phyloP scores from a whole-genome alignment of 352 stramenopile genomes.

The Globisporangium rhizosaccharum region DNA sequence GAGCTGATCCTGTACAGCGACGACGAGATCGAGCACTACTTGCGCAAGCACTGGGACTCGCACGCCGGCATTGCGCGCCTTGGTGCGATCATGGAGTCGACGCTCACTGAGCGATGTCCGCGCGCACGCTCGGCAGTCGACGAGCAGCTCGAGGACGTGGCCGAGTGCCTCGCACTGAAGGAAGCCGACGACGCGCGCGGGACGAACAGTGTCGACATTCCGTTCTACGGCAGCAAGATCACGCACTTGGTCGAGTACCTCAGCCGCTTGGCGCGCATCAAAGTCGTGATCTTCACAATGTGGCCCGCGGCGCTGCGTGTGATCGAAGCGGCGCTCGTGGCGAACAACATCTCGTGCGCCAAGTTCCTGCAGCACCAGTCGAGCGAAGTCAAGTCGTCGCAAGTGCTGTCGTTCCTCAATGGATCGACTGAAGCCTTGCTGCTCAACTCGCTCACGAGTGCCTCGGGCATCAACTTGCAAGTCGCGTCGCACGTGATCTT shows the following conservation, averaged over 20 bases:
- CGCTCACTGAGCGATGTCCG: constrained; percentile 54
- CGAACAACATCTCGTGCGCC: constrained; percentile 49
- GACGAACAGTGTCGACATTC: constrained; percentile 10
- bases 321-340: constrained; percentile 51
- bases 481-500: constrained; percentile 81
- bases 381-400: constrained; percentile 68
- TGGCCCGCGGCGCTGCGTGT: constrained; percentile 63
- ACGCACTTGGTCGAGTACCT: constrained; percentile 65
- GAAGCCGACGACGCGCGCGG: constrained; percentile 16
- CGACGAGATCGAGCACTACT: constrained; percentile 63
- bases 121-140: constrained; percentile 34
- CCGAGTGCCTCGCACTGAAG: constrained; percentile 44
- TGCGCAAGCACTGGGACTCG: constrained; percentile 51
- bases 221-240: constrained; percentile 71
- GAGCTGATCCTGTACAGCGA: constrained; percentile 59
- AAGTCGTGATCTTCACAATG: constrained; percentile 85
- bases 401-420: constrained; percentile 58
- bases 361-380: constrained; percentile 77
- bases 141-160: constrained; percentile 43
- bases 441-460: constrained; percentile 75
- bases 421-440: constrained; percentile 67
- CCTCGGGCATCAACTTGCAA: constrained; percentile 82
- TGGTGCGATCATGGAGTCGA: constrained; percentile 48
- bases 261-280: constrained; percentile 33
- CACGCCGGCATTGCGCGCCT: constrained; percentile 33